phyloP scores from a whole-genome alignment of 225 moss, liverwort and hornwort species.

The Physcomitrellopsis africana region DNA sequence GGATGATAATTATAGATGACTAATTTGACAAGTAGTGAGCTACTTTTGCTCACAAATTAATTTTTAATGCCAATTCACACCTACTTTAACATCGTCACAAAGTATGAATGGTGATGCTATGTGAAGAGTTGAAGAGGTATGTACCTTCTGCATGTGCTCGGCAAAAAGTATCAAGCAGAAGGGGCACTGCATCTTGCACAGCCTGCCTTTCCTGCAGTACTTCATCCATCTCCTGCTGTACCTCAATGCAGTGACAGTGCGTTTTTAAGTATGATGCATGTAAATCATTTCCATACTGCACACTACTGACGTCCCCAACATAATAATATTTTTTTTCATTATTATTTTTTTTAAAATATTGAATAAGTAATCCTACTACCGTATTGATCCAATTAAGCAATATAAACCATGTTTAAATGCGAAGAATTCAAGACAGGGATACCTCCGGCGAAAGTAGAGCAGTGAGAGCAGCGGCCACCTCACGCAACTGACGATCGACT shows the following conservation, averaged over 20 bases:
- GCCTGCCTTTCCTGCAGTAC: constrained; percentile 38
- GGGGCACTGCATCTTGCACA: constrained; percentile 38
- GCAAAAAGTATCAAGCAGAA: constrained; percentile 54
- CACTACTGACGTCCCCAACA: neutral
- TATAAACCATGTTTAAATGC: neutral
- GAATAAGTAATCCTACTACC: neutral
- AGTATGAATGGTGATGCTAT: neutral
- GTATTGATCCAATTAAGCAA: neutral
- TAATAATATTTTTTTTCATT: too few relatives aligned
- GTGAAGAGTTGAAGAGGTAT: neutral
- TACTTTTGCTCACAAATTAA: neutral
- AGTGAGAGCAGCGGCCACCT: constrained; percentile 46
- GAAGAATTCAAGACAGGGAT: neutral
- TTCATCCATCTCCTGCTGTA: constrained; percentile 33
- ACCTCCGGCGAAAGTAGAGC: constrained; percentile 41
- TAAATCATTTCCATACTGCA: neutral
- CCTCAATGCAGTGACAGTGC: neutral
- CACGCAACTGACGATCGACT: constrained; percentile 54
- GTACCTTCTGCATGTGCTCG: constrained; percentile 56
- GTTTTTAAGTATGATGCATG: neutral
- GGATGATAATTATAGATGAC: neutral
- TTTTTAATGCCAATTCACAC: too few relatives aligned
- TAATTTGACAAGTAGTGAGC: neutral
- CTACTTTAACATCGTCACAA: neutral
- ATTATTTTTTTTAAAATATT: too few relatives aligned